phyloP scores from a whole-genome alignment of 2,329 filamentous ascomycete species.

The Chaetomium olivaceum region DNA sequence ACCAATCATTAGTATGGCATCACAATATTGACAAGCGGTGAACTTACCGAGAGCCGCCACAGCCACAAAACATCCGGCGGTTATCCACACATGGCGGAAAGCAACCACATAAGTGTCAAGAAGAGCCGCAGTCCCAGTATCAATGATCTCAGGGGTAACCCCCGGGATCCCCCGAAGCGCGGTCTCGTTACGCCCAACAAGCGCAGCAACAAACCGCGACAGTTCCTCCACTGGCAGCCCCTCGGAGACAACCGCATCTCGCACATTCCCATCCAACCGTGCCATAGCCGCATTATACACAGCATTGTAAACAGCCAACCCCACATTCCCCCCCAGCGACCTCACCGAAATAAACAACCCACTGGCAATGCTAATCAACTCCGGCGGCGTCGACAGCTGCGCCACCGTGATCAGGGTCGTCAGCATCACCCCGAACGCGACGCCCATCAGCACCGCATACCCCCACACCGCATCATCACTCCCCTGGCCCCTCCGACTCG shows the following conservation, averaged over 20 bases:
- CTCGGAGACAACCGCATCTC: conserved; percentile 34
- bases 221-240: conserved; percentile 35
- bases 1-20: background rate
- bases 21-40: background rate
- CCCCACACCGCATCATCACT: conserved; percentile 38
- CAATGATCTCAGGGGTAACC: conserved; percentile 36
- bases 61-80: conserved; percentile 35
- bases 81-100: conserved; percentile 40
- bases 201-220: conserved; percentile 34
- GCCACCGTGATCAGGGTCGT: conserved; percentile 41
- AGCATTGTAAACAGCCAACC: conserved; percentile 46
- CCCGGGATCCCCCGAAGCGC: conserved; percentile 35
- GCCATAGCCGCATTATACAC: conserved; percentile 34
- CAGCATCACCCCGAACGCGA: conserved; percentile 39
- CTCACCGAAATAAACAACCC: conserved; percentile 42
- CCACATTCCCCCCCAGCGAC: conserved; percentile 51
- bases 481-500: conserved; percentile 28
- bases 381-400: conserved; percentile 37
- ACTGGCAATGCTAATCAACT: conserved; percentile 39
- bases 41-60: conserved; percentile 36
- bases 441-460: conserved; percentile 38
- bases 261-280: conserved; percentile 37
- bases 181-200: conserved; percentile 34
- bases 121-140: conserved; percentile 32
- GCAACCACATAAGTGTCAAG: conserved; percentile 36